phyloP scores from a whole-genome alignment of 2,329 filamentous ascomycete genomes.

The Dactylella cylindrospora region DNA sequence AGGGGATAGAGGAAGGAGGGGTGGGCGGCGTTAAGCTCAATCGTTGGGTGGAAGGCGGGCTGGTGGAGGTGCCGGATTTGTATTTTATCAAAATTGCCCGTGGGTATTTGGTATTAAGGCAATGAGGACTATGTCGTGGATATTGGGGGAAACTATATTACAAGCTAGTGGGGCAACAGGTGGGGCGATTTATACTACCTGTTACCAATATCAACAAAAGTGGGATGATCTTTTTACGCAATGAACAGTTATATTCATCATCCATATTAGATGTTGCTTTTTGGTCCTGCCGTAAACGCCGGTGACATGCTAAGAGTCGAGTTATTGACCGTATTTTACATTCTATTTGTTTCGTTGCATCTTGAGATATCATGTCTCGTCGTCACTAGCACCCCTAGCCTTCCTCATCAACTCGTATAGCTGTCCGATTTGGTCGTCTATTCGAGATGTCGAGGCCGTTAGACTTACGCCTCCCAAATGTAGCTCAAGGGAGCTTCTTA shows the following conservation, averaged over 20 bases:
- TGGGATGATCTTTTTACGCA: constrained; percentile 14
- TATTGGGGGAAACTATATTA: background rate
- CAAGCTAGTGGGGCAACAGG: constrained; percentile 22
- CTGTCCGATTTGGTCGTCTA: constrained; percentile 90
- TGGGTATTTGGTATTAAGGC: no score
- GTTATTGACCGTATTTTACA: background rate
- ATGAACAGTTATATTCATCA: background rate
- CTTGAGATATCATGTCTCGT: background rate
- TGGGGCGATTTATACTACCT: background rate
- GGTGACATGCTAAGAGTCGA: background rate
- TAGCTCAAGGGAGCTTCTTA: constrained; percentile 13
- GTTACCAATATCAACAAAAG: constrained; percentile 14
- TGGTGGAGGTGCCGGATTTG: constrained; percentile 45
- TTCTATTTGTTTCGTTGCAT: background rate
- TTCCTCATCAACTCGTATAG: constrained; percentile 81
- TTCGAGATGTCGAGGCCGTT: constrained; percentile 1
- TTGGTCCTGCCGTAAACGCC: background rate
- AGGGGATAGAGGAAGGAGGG: constrained; percentile 54
- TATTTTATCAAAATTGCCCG: no score
- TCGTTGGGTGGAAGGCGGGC: constrained; percentile 52
- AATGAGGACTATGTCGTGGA: no score
- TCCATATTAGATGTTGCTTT: background rate
- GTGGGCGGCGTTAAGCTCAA: constrained; percentile 57
- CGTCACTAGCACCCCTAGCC: constrained; percentile 21
- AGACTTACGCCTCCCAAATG: background rate